Base-by-base conservation (phyloP, 306 rosid genomes). In the Psophocarpus tetragonolobus region DNA sequence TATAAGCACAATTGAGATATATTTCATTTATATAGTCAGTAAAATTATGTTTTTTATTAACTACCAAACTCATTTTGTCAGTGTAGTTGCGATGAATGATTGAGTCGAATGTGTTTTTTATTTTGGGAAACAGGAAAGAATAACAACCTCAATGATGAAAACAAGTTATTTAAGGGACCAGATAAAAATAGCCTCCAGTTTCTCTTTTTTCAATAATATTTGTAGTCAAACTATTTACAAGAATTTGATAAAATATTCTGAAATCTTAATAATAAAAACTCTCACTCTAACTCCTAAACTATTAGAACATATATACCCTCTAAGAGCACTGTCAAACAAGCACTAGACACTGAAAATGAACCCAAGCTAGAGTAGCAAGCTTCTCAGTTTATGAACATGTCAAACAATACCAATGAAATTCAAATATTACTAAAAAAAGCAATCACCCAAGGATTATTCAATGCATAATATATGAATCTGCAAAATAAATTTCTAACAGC, bases 401-500 rank as follows among this genome's bases (percentile, higher is more conserved):
- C 58, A 45, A 75, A 42, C 76, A 45, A 74, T 51, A 45, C 20
- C 57, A 57, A 26, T 20, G 24, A 44, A 72, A 72, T 33, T 5
- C 18, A 33, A 72, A 11, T 58, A 58, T 14, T 54, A 54, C 4
- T 53, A 9, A 20, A 53, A 8, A 71, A 44, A 62, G 56, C 32
- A 51, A 21, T 32, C 18, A 38, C 6, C 6, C 5, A 76, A 30
- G 39, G 61, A 65, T 20, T 68, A 64, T 33, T 35, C 53, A 21
- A 27, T 38, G 67, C 33, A 10, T 27, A 74, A 61, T 33, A 54
- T 69, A 71, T 9, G 57, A 21, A 17, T 76, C 60, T 38, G 69
- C 41, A 58, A 60, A 75, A 57, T 33, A 45, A 70, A 23, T 38
- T 53, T 71, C 62, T 65, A 50, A 53, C 8, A 44, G 10, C 10